Conservation (phyloP, 768 basidiomycete genomes). For the Coprinopsis cinerea region DNA sequence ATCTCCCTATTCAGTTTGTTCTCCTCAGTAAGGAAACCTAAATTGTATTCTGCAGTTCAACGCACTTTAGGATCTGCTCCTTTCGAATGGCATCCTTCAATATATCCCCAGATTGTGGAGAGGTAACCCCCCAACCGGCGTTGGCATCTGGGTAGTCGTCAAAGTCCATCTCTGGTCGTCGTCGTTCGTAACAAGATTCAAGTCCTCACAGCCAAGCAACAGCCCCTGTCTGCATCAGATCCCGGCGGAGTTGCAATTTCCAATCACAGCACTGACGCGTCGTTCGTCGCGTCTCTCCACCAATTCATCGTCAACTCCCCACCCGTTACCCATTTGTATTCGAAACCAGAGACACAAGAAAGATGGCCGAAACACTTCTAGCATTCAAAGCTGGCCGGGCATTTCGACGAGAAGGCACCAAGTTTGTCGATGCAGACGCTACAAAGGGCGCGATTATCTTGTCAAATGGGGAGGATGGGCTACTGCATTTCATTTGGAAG, state of each 20-base stretch:
- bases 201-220: background rate
- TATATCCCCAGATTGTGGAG: conserved; percentile 45
- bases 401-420: conserved; percentile 59
- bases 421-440: conserved; percentile 59
- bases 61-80: conserved; percentile 73
- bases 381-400: conserved; percentile 73
- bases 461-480: conserved; percentile 64
- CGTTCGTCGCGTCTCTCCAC: conserved; percentile 18
- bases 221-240: background rate
- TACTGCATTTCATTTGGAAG: conserved; percentile 79
- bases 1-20: conserved; percentile 82
- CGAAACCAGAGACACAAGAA: conserved; percentile 10
- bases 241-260: conserved; percentile 26
- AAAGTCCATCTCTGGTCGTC: conserved; percentile 37
- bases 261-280: conserved; percentile 38
- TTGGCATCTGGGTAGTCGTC: conserved; percentile 35
- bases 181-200: conserved; percentile 9
- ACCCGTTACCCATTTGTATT: conserved; percentile 6
- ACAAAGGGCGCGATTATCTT: conserved; percentile 72
- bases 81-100: conserved; percentile 74
- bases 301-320: conserved; percentile 6
- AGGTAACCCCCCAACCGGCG: conserved; percentile 44
- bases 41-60: too few relatives aligned
- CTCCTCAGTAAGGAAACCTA: too few relatives aligned
- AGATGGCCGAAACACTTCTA: conserved; percentile 34